Conservation (phyloP, 768 basidiomycete genomes). For the Tephrocybe sp. region DNA sequence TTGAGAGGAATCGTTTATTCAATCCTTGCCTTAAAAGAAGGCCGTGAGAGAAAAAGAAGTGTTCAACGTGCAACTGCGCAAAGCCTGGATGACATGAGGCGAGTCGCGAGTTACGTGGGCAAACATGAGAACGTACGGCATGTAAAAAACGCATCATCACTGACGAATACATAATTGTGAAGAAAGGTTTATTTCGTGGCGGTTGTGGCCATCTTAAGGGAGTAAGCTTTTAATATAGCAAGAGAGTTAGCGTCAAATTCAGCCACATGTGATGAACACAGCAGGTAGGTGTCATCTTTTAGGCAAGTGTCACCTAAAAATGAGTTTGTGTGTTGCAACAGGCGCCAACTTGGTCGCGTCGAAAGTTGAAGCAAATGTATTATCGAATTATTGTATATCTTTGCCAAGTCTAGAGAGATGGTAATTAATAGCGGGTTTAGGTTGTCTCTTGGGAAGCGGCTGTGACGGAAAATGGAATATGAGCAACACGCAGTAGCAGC, state of each 20-base stretch:
- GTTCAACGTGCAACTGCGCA: not conserved
- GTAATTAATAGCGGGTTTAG: slow-evolving; percentile 83
- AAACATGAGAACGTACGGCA: not conserved
- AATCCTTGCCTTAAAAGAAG: slow-evolving; percentile 10
- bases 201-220: no score
- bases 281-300: no score
- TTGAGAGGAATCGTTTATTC: slow-evolving; percentile 12
- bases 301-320: no score
- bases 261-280: no score
- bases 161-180: no score
- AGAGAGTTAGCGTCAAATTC: no score
- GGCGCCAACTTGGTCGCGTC: not conserved
- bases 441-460: slow-evolving; percentile 67
- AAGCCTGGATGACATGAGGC: not conserved
- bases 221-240: no score
- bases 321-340: no score
- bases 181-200: no score
- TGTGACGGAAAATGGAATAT: slow-evolving; percentile 25
- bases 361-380: not conserved
- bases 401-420: slow-evolving; percentile 81
- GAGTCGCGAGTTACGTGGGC: not conserved
- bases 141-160: no score
- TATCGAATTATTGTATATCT: slow-evolving; percentile 55
- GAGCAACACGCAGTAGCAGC: not conserved
- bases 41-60: not conserved